Evolutionary conservation across 2,329 filamentous ascomycete species (phyloP).

Genomic region (Mycosphaerella arachidis): DNA sequence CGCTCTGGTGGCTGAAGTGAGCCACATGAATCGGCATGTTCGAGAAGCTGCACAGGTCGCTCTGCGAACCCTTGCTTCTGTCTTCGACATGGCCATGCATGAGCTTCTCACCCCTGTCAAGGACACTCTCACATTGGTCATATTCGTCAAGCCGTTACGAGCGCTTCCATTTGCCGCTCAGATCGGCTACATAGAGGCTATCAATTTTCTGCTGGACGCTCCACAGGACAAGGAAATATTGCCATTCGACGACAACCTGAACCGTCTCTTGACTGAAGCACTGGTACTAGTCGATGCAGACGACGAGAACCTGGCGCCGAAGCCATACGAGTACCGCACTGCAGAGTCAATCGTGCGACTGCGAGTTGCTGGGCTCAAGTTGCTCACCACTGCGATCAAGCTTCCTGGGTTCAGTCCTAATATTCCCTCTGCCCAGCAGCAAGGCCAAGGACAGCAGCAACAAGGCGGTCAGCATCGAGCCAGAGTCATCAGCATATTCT

Average conservation of each 20-base stretch:
- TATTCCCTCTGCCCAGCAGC: conserved; percentile 9
- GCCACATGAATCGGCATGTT: conserved; percentile 94
- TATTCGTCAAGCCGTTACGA: conserved; percentile 90
- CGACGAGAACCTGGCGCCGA: conserved; percentile 86
- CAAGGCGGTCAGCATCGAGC: conserved; percentile 55
- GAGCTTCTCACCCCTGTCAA: conserved; percentile 87
- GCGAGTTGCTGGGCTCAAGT: conserved; percentile 85
- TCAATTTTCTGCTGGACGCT: conserved; percentile 88
- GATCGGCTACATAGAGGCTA: conserved; percentile 96
- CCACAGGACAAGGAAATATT: conserved; percentile 72
- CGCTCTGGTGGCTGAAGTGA: conserved; percentile 80
- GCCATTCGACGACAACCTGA: conserved; percentile 85
- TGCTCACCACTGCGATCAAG: conserved; percentile 87
- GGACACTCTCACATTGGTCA: conserved; percentile 80
- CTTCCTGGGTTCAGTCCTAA: conserved; percentile 86
- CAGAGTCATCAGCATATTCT: conserved; percentile 86
- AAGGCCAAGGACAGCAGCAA: conserved; percentile 34
- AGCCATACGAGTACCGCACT: conserved; percentile 90
- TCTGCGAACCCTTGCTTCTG: conserved; percentile 74
- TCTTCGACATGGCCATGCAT: conserved; percentile 72
- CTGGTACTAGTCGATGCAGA: conserved; percentile 90
- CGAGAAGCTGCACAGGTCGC: conserved; percentile 79
- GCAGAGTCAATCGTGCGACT: conserved; percentile 89
- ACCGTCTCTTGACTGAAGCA: conserved; percentile 86
- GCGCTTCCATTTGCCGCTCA: conserved; percentile 91